phyloP scores from a whole-genome alignment of 805 yeast genomes.

The Metschnikowia kunwiensis region DNA sequence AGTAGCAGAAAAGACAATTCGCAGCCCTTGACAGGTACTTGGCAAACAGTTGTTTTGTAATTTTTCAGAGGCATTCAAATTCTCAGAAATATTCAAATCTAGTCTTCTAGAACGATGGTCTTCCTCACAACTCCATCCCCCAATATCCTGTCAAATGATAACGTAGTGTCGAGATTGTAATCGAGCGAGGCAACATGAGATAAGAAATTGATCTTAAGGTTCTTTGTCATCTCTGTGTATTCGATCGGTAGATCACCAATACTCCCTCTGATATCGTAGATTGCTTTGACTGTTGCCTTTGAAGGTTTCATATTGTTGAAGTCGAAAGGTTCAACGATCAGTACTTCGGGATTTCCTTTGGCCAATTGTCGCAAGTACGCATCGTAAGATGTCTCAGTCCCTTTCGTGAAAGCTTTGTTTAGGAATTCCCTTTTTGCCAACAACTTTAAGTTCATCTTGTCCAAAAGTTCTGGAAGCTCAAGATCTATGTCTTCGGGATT shows the following conservation, averaged over 20 bases:
- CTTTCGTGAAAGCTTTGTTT: not conserved
- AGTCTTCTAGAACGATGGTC: too few relatives aligned
- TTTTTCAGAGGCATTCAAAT: too few relatives aligned
- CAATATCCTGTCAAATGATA: conserved; percentile 1
- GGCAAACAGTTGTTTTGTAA: too few relatives aligned
- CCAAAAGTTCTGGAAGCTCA: conserved; percentile 5
- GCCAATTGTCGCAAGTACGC: not conserved
- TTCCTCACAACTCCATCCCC: not conserved
- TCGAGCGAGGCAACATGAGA: conserved; percentile 1
- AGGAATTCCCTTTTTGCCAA: conserved; percentile 1
- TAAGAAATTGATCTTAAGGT: conserved; percentile 2
- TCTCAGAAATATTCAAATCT: too few relatives aligned
- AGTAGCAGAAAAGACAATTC: too few relatives aligned
- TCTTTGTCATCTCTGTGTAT: not conserved
- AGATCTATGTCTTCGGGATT: conserved; percentile 1
- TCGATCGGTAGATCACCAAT: not conserved
- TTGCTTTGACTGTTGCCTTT: not conserved
- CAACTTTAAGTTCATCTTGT: conserved; percentile 9
- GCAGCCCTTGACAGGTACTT: too few relatives aligned
- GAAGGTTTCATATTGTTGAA: conserved; percentile 7
- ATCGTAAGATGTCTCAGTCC: not conserved
- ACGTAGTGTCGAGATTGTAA: conserved; percentile 5
- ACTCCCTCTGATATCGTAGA: not conserved
- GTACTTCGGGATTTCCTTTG: not conserved
- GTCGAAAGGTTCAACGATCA: conserved; percentile 9